Evolutionary conservation across 495 filamentous ascomycete species (phyloP).

Genomic region (Aspergillus biplanus): DNA sequence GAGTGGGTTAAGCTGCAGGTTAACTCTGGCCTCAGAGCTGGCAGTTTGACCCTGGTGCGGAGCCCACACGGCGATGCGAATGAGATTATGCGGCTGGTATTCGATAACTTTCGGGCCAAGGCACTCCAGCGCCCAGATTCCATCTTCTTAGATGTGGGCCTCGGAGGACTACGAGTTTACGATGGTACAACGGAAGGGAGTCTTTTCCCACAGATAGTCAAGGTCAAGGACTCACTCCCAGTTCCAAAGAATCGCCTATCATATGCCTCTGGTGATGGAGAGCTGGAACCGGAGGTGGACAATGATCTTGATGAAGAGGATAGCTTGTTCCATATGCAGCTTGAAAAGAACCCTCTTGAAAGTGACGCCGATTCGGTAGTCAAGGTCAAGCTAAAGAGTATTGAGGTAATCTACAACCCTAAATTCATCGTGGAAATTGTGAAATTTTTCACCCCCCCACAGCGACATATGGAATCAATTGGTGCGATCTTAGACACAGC

Average conservation of each 20-base stretch:
- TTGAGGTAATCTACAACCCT: conserved; percentile 97
- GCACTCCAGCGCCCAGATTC: conserved; percentile 88
- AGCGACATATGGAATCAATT: conserved; percentile 98
- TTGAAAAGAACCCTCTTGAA: conserved; percentile 94
- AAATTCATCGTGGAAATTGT: conserved; percentile 85
- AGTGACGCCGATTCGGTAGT: conserved; percentile 87
- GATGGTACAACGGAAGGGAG: conserved; percentile 92
- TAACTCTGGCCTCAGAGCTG: conserved; percentile 84
- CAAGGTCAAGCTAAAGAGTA: conserved; percentile 87
- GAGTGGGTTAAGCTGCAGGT: conserved; percentile 92
- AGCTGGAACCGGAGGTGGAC: conserved; percentile 57
- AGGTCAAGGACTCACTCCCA: conserved; percentile 82
- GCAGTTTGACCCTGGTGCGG: conserved; percentile 89
- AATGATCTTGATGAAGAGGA: conserved; percentile 67
- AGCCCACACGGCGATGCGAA: conserved; percentile 78
- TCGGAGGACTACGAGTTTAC: conserved; percentile 91
- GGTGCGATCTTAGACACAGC: conserved; percentile 91
- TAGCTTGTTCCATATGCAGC: conserved; percentile 83
- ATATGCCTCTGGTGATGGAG: conserved; percentile 57
- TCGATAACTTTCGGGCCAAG: conserved; percentile 90
- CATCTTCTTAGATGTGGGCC: conserved; percentile 81
- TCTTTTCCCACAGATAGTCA: conserved; percentile 90
- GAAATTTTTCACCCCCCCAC: conserved; percentile 93
- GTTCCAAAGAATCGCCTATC: conserved; percentile 48
- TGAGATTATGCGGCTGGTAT: conserved; percentile 86